Evolutionary conservation across 176 grass and related monocot species (phyloP).

Genomic region (Zoysia japonica): DNA sequence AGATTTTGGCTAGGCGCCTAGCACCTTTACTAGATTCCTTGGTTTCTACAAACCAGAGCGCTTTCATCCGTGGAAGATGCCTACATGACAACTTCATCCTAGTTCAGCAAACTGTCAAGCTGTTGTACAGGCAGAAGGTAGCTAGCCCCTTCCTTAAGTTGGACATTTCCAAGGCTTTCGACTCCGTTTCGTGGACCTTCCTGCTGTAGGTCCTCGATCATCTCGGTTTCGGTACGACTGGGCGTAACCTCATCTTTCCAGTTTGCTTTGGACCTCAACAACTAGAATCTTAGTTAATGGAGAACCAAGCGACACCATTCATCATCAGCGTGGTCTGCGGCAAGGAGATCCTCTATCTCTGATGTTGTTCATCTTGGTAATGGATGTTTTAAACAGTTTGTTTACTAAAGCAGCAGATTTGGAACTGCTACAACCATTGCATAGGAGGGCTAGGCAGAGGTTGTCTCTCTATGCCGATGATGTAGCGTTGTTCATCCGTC

Average conservation of each 20-base stretch:
- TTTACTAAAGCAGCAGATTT: neutral
- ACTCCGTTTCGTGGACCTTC: neutral
- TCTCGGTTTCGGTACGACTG: neutral
- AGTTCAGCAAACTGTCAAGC: neutral
- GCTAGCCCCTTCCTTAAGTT: neutral
- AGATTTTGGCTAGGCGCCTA: too few species aligned
- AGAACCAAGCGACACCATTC: neutral
- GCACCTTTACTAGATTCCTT: too few species aligned
- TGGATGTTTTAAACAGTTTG: neutral
- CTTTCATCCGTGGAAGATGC: neutral
- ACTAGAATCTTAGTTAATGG: neutral
- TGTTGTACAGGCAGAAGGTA: neutral
- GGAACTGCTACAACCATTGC: neutral
- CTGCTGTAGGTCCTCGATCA: neutral
- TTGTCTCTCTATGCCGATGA: neutral
- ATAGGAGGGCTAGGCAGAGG: fast-evolving
- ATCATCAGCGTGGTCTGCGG: neutral
- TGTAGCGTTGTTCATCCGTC: neutral
- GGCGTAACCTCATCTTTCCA: neutral
- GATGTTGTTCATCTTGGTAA: neutral
- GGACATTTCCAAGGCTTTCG: neutral
- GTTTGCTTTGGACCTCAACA: neutral
- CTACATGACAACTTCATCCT: neutral
- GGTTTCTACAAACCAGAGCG: neutral
- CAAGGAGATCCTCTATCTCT: neutral